phyloP scores from a whole-genome alignment of 2,329 filamentous ascomycete species.

The Ophidiomyces ophidiicola region DNA sequence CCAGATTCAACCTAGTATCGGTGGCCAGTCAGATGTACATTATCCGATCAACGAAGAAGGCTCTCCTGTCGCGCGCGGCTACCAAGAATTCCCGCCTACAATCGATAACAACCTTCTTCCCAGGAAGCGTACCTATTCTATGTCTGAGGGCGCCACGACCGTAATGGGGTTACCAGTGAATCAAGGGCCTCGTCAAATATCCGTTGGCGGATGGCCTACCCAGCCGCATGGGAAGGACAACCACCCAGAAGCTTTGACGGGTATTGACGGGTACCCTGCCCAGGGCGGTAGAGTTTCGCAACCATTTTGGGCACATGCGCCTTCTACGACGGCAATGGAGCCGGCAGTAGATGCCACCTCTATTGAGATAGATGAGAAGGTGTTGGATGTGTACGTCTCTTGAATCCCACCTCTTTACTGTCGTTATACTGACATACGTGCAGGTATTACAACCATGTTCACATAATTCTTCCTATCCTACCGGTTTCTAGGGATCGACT shows the following conservation, averaged over 20 bases:
- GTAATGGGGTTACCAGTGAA: conserved; percentile 28
- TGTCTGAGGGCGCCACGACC: conserved; percentile 36
- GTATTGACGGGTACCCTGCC: conserved; percentile 18
- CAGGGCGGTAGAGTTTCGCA: conserved; percentile 32
- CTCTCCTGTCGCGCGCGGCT: conserved; percentile 29
- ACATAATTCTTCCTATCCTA: conserved; percentile 31
- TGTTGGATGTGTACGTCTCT: conserved; percentile 29
- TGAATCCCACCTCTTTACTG: not conserved
- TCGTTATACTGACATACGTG: not conserved
- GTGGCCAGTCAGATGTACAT: conserved; percentile 25
- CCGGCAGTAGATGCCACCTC: conserved; percentile 27
- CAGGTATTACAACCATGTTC: conserved; percentile 33
- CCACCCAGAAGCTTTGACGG: conserved; percentile 13
- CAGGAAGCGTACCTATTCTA: conserved; percentile 40
- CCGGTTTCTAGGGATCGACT: conserved; percentile 30
- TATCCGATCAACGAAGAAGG: conserved; percentile 34
- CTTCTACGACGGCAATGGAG: conserved; percentile 18
- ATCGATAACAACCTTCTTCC: conserved; percentile 31
- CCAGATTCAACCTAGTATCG: conserved; percentile 43
- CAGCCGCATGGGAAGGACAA: conserved; percentile 21
- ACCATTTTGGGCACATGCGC: conserved; percentile 29
- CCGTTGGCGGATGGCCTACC: conserved; percentile 21
- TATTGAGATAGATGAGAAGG: conserved; percentile 29
- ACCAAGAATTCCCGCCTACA: conserved; percentile 44
- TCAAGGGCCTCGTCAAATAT: conserved; percentile 14